Conservation (phyloP, 108 stramenopile genomes). For the Stephanodiscus triporus region DNA sequence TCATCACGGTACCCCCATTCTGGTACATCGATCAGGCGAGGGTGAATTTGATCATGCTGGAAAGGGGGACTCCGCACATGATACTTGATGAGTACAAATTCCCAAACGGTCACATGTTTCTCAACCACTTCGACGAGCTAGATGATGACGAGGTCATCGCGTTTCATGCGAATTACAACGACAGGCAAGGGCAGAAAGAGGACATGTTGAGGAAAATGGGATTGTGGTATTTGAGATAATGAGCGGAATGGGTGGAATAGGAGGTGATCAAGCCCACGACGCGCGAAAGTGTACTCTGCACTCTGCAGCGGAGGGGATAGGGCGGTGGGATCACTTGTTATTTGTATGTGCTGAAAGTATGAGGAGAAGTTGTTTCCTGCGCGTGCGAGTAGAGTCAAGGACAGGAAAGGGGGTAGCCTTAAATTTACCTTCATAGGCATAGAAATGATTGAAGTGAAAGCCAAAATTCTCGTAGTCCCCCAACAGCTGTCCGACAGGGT, state of each 20-base stretch:
- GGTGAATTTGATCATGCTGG: slow-evolving; percentile 12
- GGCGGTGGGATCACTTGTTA: no score
- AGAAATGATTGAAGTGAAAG: slow-evolving; percentile 73
- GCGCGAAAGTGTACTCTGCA: no score
- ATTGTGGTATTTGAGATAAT: neutral
- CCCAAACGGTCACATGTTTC: slow-evolving; percentile 7
- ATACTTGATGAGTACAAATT: neutral
- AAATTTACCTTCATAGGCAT: slow-evolving; percentile 56
- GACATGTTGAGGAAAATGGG: neutral
- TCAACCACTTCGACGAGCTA: neutral
- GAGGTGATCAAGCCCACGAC: no score
- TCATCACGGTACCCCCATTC: slow-evolving; percentile 14
- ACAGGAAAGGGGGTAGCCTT: no score
- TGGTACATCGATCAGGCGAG: slow-evolving; percentile 14
- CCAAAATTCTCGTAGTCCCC: slow-evolving; percentile 61
- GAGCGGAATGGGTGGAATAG: no score
- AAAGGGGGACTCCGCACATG: slow-evolving; percentile 4
- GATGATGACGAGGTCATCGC: neutral
- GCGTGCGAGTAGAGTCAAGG: no score
- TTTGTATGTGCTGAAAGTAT: no score
- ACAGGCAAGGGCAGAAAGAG: neutral
- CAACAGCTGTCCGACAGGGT: slow-evolving; percentile 42
- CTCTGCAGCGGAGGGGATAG: no score
- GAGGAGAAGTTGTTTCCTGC: no score
- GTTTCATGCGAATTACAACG: slow-evolving; percentile 15